Evolutionary conservation across 805 yeast genomes (phyloP).

Genomic region (Tetrapisispora fleetii): DNA sequence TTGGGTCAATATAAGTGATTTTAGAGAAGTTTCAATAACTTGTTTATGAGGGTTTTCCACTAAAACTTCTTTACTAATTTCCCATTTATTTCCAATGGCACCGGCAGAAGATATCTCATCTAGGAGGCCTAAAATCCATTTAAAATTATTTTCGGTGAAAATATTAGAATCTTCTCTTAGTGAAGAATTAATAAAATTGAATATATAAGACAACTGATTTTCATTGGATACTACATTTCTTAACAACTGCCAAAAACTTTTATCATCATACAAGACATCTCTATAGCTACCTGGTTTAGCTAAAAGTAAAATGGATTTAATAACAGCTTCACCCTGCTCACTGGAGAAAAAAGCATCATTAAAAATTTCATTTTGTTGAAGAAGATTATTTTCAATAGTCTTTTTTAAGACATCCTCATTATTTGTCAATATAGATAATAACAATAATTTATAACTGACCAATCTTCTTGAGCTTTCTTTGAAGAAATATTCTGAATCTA

Average conservation of each 20-base stretch:
- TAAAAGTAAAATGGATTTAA: conserved; percentile 34
- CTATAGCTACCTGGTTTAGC: conserved; percentile 19
- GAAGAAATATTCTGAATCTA: conserved; percentile 12
- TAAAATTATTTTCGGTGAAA: conserved; percentile 43
- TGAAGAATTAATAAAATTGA: conserved; percentile 38
- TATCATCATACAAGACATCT: conserved; percentile 38
- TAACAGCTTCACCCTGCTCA: conserved; percentile 37
- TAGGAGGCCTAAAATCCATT: conserved; percentile 57
- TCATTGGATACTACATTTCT: conserved; percentile 37
- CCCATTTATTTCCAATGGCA: conserved; percentile 69
- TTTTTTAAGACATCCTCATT: conserved; percentile 15
- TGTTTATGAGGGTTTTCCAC: conserved; percentile 42
- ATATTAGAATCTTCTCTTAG: conserved; percentile 25
- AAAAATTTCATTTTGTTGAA: conserved; percentile 26
- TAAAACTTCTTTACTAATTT: conserved; percentile 42
- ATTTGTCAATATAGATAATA: conserved; percentile 20
- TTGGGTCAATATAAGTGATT: conserved; percentile 53
- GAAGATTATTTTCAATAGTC: conserved; percentile 22
- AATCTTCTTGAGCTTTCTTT: conserved; percentile 26
- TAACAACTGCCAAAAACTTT: conserved; percentile 45
- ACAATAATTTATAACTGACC: conserved; percentile 31
- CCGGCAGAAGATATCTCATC: conserved; percentile 79
- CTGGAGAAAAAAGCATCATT: conserved; percentile 28
- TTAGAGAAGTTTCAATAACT: conserved; percentile 47
- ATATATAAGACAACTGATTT: conserved; percentile 35